Evolutionary conservation across 371 early-diverging fungal species (phyloP), one percentile per base, ranked within the genome.

Genomic region (Lichtheimia hyalospora): DNA sequence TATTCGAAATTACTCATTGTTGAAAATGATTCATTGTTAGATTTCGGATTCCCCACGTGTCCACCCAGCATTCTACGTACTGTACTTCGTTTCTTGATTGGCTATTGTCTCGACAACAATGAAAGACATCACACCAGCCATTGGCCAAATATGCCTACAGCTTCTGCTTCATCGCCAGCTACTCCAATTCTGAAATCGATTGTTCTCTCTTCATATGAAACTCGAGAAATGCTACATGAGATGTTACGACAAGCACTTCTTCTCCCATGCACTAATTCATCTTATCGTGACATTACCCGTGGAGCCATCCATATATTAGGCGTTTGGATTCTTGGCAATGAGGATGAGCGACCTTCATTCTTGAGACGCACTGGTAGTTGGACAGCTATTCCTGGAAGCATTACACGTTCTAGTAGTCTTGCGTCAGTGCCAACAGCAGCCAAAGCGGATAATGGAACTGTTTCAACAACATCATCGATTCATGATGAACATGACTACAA

Each of bases 151-250:
- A 67, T 79, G 34, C 62, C 74, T 10, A 64, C 78, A 25, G 61
- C 69, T 3, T 58, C 73, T 7, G 57, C 69, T 28, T 81, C 86
- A 18, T 85, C 87, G 5, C 87, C 87, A 3, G 87, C 89, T 2
- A 85, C 82, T 8, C 87, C 87, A 1, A 86, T 89, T 24, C 65
- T 88, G 14, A 88, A 86, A 62, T 84, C 85, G 2, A 84, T 92
- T 28, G 78, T 94, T 2, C 67, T 89, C 1, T 81, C 82, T 2
- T 80, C 84, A 0, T 81, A 85, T 21, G 83, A 82, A 60, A 89
- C 86, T 21, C 74, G 91, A 5, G 91, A 91, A 62, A 81, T 90
- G 60, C 75, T 91, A 16, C 90, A 91, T 64, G 94, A 94, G 64
- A 75, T 89, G 49, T 60, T 92, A 4, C 75, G 89, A 25, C 93